These are phyloP conservation scores for Geotrichum europaeum DNA, from an alignment of 1,139 yeast genomes.

Conservation along the genomic window DNA sequence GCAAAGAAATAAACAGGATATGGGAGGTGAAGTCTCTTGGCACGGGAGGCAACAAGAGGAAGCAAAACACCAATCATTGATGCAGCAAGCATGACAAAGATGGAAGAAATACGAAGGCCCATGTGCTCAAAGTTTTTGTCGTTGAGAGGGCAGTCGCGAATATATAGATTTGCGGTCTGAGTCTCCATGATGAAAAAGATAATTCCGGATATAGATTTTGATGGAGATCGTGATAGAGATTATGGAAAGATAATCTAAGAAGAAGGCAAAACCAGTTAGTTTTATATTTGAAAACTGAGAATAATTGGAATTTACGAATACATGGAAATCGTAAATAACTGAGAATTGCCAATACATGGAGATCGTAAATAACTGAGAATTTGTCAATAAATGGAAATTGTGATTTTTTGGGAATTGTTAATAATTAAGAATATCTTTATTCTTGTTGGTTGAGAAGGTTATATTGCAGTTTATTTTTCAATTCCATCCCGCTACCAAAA, in stretches of 20 bases:
- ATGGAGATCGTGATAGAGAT: neutral
- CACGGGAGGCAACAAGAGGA: conserved; percentile 34
- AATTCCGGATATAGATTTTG: neutral
- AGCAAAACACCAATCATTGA: conserved; percentile 50
- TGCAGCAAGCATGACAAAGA: conserved; percentile 60
- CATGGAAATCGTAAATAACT: no score
- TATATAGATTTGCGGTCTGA: conserved; percentile 1
- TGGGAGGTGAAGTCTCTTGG: conserved; percentile 40
- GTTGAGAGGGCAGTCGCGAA: no score
- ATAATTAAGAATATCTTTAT: neutral
- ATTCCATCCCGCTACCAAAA: neutral
- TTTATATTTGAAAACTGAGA: neutral
- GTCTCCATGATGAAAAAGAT: conserved; percentile 13
- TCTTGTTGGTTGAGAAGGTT: neutral
- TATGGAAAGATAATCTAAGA: neutral
- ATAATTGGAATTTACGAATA: no score
- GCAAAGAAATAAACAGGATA: conserved; percentile 59
- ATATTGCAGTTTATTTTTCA: conserved; percentile 1
- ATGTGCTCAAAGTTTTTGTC: conserved; percentile 41
- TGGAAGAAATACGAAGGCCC: conserved; percentile 67
- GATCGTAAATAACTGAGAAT: no score
- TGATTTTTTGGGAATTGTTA: no score
- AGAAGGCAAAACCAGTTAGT: no score
- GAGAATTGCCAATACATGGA: no score
- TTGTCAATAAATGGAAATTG: no score